Percentiles rank a stretch among this genome's conserved stretches.
Evolutionary conservation across 139 green algal genomes (phyloP).

Genomic region (Chlorella sp.): DNA sequence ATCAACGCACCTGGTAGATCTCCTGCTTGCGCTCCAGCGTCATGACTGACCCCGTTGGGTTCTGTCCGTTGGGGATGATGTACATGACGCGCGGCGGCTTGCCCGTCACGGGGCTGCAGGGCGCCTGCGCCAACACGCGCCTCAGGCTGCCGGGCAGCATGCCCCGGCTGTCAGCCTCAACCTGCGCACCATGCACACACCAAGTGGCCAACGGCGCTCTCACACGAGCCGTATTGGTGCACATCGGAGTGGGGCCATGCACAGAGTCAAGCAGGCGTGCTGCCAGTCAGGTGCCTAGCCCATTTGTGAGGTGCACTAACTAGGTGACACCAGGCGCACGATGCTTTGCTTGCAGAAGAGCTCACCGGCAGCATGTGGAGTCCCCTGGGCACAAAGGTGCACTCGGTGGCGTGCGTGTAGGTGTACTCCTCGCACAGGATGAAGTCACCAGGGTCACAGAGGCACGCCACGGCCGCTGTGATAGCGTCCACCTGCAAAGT

Average conservation of each 20-base stretch:
- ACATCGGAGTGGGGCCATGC: too few relatives aligned
- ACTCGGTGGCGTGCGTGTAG: constrained; percentile 48
- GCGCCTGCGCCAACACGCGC: constrained; percentile 11
- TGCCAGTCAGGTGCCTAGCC: too few relatives aligned
- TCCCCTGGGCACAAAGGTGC: constrained; percentile 45
- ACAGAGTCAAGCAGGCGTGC: too few relatives aligned
- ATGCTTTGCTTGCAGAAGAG: too few relatives aligned
- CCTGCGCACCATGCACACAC: too few relatives aligned
- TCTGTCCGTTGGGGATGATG: constrained; percentile 66
- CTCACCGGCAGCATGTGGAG: constrained; percentile 31
- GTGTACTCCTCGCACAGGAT: constrained; percentile 11
- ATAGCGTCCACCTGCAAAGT: constrained; percentile 8
- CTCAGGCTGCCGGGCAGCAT: constrained; percentile 45
- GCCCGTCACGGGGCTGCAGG: background rate
- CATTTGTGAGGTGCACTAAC: too few relatives aligned
- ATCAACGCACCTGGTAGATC: constrained; percentile 65
- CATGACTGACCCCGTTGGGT: constrained; percentile 61
- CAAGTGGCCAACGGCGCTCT: too few relatives aligned
- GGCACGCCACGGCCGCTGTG: background rate
- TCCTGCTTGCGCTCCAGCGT: constrained; percentile 30
- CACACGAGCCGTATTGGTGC: too few relatives aligned
- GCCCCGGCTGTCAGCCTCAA: too few relatives aligned
- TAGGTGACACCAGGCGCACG: too few relatives aligned
- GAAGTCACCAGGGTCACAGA: constrained; percentile 6
- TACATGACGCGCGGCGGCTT: constrained; percentile 50